Conservation (phyloP, 805 yeast genomes). For the Pichia cabralensis region DNA sequence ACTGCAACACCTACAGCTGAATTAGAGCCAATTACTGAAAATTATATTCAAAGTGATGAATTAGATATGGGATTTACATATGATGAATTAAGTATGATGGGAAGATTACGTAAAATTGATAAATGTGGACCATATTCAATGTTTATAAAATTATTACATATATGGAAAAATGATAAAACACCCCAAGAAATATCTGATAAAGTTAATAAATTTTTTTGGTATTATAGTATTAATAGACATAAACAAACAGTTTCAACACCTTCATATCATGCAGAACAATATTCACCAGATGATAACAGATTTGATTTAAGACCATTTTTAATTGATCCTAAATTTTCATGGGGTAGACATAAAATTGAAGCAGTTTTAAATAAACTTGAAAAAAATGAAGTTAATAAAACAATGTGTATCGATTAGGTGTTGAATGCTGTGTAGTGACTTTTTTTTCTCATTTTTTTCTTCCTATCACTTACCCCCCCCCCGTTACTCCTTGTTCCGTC, state of each 20-base stretch:
- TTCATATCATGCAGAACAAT: constrained; percentile 94
- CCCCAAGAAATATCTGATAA: constrained; percentile 85
- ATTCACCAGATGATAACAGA: constrained; percentile 96
- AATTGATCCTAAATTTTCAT: constrained; percentile 78
- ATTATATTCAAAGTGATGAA: constrained; percentile 93
- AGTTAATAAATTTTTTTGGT: constrained; percentile 87
- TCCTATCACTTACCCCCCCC: no score
- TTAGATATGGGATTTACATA: constrained; percentile 98
- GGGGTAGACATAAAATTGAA: constrained; percentile 87
- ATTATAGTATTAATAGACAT: constrained; percentile 91
- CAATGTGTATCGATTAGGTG: constrained; percentile 43
- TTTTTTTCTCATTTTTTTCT: no score
- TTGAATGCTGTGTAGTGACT: no score
- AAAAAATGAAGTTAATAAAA: constrained; percentile 25
- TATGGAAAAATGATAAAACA: constrained; percentile 80
- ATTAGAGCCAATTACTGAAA: constrained; percentile 87
- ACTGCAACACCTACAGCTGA: constrained; percentile 97
- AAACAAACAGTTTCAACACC: constrained; percentile 98
- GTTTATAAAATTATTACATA: constrained; percentile 83
- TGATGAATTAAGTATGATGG: constrained; percentile 86
- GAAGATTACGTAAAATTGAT: constrained; percentile 80
- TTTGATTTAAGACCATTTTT: constrained; percentile 94
- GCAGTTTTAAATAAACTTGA: constrained; percentile 51
- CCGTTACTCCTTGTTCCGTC: no score
- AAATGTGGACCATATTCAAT: constrained; percentile 95